Percentiles rank a stretch among this genome's conserved stretches.
phyloP scores from a whole-genome alignment of 805 yeast species.

The Starmerella potacharoeniae region DNA sequence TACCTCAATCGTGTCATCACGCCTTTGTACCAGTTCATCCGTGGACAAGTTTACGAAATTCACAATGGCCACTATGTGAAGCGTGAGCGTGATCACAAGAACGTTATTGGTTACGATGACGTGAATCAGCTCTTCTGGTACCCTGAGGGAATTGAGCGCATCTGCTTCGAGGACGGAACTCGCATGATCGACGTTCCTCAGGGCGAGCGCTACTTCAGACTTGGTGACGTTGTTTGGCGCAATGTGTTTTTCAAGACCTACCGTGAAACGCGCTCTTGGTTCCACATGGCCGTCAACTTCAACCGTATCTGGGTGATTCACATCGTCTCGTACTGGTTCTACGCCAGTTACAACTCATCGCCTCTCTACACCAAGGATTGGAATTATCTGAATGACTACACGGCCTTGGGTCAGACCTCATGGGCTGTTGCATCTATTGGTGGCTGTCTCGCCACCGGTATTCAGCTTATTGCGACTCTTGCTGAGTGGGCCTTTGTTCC shows the following conservation, averaged over 20 bases:
- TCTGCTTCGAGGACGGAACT: conserved; percentile 82
- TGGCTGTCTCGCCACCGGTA: conserved; percentile 71
- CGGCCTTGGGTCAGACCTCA: conserved; percentile 78
- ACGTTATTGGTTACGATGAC: conserved; percentile 78
- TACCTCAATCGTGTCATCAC: conserved; percentile 84
- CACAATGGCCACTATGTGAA: conserved; percentile 45
- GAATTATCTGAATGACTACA: conserved; percentile 68
- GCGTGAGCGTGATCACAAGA: conserved; percentile 58
- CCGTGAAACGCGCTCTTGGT: conserved; percentile 94
- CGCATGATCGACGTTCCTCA: conserved; percentile 82
- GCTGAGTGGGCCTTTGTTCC: conserved; percentile 96
- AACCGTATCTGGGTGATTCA: conserved; percentile 98
- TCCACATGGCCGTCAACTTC: conserved; percentile 87
- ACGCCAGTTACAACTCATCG: conserved; percentile 85
- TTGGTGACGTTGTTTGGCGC: conserved; percentile 89
- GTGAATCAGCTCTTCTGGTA: conserved; percentile 98
- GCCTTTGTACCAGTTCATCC: conserved; percentile 63
- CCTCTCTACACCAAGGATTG: conserved; percentile 80
- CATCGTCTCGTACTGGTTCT: conserved; percentile 85
- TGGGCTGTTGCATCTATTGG: conserved; percentile 93
- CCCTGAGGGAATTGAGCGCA: conserved; percentile 95
- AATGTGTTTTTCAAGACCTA: conserved; percentile 91
- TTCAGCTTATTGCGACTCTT: conserved; percentile 78
- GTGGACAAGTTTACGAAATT: conserved; percentile 55
- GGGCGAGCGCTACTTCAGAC: conserved; percentile 75